Conservation (phyloP, 2,329 filamentous ascomycete genomes). For the Elsinoe ampelina region DNA sequence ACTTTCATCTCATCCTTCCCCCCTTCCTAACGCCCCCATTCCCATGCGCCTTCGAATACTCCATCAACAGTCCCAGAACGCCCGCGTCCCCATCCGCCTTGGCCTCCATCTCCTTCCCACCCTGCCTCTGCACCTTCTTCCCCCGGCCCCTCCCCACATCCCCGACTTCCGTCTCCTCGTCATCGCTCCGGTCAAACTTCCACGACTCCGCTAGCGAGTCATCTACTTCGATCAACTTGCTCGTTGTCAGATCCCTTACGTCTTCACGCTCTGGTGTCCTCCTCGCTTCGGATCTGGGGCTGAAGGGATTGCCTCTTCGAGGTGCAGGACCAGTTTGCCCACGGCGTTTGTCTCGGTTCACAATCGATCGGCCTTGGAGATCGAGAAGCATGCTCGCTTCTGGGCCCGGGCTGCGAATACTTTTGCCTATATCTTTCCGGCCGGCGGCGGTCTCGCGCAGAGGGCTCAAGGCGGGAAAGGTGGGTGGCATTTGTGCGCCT, state of each 20-base stretch:
- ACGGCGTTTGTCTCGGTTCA: neutral
- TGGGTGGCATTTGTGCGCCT: conserved; percentile 14
- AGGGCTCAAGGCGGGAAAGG: conserved; percentile 15
- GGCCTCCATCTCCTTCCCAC: neutral
- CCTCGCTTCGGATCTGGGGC: neutral
- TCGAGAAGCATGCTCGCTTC: conserved; percentile 15
- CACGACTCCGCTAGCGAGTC: conserved; percentile 15
- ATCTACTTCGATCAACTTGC: conserved; percentile 17
- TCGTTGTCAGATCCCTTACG: conserved; percentile 15
- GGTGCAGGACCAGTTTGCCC: neutral
- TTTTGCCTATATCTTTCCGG: neutral
- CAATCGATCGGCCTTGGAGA: conserved; percentile 8
- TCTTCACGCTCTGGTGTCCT: conserved; percentile 1
- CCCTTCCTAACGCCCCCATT: conserved; percentile 13
- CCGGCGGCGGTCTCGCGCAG: conserved; percentile 5
- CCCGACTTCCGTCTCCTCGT: neutral
- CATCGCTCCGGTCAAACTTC: conserved; percentile 14
- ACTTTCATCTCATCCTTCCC: conserved; percentile 14
- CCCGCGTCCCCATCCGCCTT: conserved; percentile 3
- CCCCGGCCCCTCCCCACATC: conserved; percentile 1
- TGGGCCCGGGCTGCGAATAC: neutral
- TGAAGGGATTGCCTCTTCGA: neutral
- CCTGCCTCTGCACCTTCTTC: neutral
- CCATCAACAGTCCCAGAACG: conserved; percentile 16
- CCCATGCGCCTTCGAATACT: conserved; percentile 17